These are phyloP conservation scores for Penicillium frequentans DNA, from an alignment of 2,329 filamentous ascomycete genomes.

Conservation along the genomic window DNA sequence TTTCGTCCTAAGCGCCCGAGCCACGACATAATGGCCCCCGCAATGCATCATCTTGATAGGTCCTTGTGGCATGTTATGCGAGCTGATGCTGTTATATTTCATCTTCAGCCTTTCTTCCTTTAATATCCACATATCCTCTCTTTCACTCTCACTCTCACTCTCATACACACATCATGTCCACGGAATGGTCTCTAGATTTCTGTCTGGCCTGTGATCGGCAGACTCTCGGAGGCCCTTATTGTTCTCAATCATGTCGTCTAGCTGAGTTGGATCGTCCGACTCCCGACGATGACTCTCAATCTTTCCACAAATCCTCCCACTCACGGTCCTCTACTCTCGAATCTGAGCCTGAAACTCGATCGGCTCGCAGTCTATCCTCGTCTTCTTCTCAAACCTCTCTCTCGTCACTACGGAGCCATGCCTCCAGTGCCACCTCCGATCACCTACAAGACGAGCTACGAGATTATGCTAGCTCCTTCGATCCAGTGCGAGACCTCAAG, in stretches of 20 bases:
- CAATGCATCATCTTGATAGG: slow-evolving; percentile 6
- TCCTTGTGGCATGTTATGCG: slow-evolving; percentile 7
- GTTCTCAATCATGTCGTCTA: slow-evolving; percentile 86
- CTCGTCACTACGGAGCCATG: slow-evolving; percentile 70
- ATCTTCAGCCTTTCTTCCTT: neutral
- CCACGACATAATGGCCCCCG: slow-evolving; percentile 18
- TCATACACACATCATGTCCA: slow-evolving; percentile 29
- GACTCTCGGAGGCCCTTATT: slow-evolving; percentile 79
- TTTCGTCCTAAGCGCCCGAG: slow-evolving; percentile 26
- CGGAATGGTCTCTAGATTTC: slow-evolving; percentile 80
- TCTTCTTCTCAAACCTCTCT: slow-evolving; percentile 85
- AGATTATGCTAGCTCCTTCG: slow-evolving; percentile 85
- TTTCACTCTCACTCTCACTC: neutral
- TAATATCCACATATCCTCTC: neutral
- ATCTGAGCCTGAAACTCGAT: slow-evolving; percentile 19
- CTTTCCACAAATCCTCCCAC: slow-evolving; percentile 12
- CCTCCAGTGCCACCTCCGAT: slow-evolving; percentile 60
- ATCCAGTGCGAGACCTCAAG: slow-evolving; percentile 65
- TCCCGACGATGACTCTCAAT: slow-evolving; percentile 40
- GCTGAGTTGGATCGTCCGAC: slow-evolving; percentile 78
- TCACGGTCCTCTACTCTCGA: slow-evolving; percentile 16
- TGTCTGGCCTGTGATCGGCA: slow-evolving; percentile 93
- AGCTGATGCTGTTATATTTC: slow-evolving; percentile 4
- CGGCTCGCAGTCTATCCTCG: slow-evolving; percentile 38
- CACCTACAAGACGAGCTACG: slow-evolving; percentile 77